Percentiles rank a stretch among this genome's conserved stretches.
These are phyloP conservation scores for Prillingera fragicola DNA, from an alignment of 1,284 basidiomycete species.

Conservation along the genomic window DNA sequence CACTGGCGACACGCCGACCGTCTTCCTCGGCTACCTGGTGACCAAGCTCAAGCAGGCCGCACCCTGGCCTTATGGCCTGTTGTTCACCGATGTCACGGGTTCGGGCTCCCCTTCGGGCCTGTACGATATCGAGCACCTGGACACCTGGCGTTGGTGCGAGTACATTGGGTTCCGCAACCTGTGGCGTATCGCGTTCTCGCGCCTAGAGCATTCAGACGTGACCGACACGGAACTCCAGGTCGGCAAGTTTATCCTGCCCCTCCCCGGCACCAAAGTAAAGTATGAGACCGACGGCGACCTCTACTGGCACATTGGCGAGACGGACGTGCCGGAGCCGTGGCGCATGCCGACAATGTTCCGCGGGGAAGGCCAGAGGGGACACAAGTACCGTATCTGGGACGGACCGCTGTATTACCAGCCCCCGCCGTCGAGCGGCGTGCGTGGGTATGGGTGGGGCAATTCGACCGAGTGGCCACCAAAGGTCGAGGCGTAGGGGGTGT, in stretches of 20 bases:
- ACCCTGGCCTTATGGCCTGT: slow-evolving; percentile 78
- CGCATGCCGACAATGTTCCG: slow-evolving; percentile 42
- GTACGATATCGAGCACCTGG: slow-evolving; percentile 54
- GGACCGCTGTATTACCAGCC: slow-evolving; percentile 48
- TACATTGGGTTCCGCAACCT: slow-evolving; percentile 79
- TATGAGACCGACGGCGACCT: slow-evolving; percentile 61
- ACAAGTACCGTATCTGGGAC: slow-evolving; percentile 28
- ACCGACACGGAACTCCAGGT: slow-evolving; percentile 52
- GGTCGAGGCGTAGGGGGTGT: too few species aligned
- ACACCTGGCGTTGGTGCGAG: slow-evolving; percentile 62
- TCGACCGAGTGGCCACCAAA: slow-evolving; percentile 8
- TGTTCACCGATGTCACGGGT: slow-evolving; percentile 50
- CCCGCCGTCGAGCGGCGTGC: slow-evolving; percentile 29
- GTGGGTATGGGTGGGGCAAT: slow-evolving; percentile 29
- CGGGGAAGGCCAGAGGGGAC: slow-evolving; percentile 32
- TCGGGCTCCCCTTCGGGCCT: too few species aligned
- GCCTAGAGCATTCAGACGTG: slow-evolving; percentile 41
- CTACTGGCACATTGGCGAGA: slow-evolving; percentile 63
- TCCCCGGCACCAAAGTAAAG: slow-evolving; percentile 53
- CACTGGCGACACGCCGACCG: slow-evolving; percentile 67
- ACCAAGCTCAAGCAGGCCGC: slow-evolving; percentile 66
- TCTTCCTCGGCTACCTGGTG: slow-evolving; percentile 80
- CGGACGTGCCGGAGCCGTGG: slow-evolving; percentile 55
- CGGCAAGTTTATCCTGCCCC: slow-evolving; percentile 71
- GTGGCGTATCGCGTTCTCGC: slow-evolving; percentile 60